A percentile compares a stretch with the other conserved stretches of the same genome.
Conservation (phyloP, 2,329 filamentous ascomycete genomes). For the Endoconidiophora polonica region DNA sequence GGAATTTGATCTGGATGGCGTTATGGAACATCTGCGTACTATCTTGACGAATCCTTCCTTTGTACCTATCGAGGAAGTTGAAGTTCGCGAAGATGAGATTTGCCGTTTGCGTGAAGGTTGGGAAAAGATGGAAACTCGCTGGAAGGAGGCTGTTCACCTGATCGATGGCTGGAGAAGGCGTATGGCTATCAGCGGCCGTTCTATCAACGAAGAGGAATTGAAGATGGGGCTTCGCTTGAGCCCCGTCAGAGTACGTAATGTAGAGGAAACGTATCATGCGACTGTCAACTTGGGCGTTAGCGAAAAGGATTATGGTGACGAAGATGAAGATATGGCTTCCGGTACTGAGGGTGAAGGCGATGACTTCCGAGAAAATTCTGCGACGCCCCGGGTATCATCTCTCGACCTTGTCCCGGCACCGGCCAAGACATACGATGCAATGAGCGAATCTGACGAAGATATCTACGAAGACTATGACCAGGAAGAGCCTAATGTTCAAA, state of each 20-base stretch:
- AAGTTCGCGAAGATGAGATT: constrained; percentile 85
- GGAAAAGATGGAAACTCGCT: constrained; percentile 83
- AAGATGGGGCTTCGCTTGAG: constrained; percentile 51
- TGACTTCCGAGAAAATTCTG: constrained; percentile 2
- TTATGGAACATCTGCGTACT: constrained; percentile 65
- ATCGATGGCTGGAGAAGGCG: constrained; percentile 85
- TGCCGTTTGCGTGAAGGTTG: constrained; percentile 65
- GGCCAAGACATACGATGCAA: constrained; percentile 16
- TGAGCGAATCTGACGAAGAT: constrained; percentile 21
- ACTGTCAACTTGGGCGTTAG: constrained; percentile 13
- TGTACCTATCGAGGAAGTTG: constrained; percentile 85
- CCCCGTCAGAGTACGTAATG: constrained; percentile 37
- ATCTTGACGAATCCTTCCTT: constrained; percentile 92
- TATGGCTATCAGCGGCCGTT: constrained; percentile 53
- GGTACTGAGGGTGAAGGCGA: constrained; percentile 1
- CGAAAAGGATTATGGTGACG: constrained; percentile 14
- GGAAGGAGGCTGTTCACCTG: constrained; percentile 76
- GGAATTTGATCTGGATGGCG: constrained; percentile 53
- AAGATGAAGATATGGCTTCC: constrained; percentile 13
- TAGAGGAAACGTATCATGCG: constrained; percentile 28
- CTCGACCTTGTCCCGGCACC: constrained; percentile 8
- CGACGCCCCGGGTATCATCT: constrained; percentile 6
- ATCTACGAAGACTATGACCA: constrained; percentile 25
- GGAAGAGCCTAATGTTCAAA: constrained; percentile 29
- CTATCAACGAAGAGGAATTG: constrained; percentile 51